Conservation (phyloP, 2,329 filamentous ascomycete species). For the Dothideomycetidae sp. region DNA sequence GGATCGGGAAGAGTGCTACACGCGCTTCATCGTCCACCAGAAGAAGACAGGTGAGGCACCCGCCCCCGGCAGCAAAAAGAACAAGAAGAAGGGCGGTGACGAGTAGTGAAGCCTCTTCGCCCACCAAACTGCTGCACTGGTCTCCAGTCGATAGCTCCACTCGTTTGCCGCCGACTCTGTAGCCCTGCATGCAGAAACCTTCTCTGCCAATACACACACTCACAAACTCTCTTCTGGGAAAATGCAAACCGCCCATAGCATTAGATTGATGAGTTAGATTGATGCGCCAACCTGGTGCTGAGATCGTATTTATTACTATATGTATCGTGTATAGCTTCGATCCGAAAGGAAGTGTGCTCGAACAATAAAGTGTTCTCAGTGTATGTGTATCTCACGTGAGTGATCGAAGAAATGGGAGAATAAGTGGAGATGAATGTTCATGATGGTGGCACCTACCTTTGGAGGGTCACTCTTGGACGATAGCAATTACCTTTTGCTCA, state of each 20-base stretch:
- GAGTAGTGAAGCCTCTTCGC: slow-evolving; percentile 14
- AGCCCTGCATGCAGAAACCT: too few species aligned
- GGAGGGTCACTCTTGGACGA: too few species aligned
- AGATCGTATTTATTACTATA: neutral
- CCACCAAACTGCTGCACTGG: neutral
- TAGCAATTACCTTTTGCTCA: too few species aligned
- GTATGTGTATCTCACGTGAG: neutral
- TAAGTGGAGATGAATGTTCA: too few species aligned
- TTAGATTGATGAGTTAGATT: neutral
- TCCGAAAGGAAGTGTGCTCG: neutral
- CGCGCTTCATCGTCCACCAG: slow-evolving; percentile 72
- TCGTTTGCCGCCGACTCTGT: too few species aligned
- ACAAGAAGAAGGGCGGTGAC: slow-evolving; percentile 37
- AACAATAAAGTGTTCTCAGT: neutral
- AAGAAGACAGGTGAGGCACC: slow-evolving; percentile 50
- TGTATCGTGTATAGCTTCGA: neutral
- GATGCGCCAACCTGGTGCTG: neutral
- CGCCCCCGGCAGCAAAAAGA: slow-evolving; percentile 43
- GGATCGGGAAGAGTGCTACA: slow-evolving; percentile 88
- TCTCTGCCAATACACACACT: too few species aligned
- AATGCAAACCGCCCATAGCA: slow-evolving; percentile 1
- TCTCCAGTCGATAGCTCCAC: neutral
- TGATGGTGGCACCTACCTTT: too few species aligned
- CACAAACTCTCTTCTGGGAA: slow-evolving; percentile 3
- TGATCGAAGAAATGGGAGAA: neutral